Percentiles rank a stretch among this genome's conserved stretches.
Conservation (phyloP, 495 filamentous ascomycete species). For the Penicillium pulvis region DNA sequence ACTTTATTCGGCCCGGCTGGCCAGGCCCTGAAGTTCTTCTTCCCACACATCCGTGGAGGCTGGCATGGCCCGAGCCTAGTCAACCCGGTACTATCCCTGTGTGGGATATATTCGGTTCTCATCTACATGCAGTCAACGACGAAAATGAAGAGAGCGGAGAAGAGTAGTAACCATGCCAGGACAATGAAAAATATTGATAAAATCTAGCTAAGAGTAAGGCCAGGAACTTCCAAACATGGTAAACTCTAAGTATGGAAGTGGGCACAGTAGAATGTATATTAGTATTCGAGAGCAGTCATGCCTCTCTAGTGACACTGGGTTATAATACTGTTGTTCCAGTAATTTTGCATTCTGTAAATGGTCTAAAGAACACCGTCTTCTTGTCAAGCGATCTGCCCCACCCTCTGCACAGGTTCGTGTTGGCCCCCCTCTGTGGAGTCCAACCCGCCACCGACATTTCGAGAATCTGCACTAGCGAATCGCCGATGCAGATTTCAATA, state of each 20-base stretch:
- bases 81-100: background rate
- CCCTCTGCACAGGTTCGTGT: conserved; percentile 8
- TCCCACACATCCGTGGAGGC: background rate
- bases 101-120: background rate
- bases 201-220: too few species aligned
- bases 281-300: too few species aligned
- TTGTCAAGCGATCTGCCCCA: conserved; percentile 6
- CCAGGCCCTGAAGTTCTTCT: background rate
- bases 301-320: too few species aligned
- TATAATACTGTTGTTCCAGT: too few species aligned
- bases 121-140: background rate
- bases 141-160: too few species aligned
- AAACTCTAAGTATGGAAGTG: too few species aligned
- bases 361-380: too few species aligned
- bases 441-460: conserved; percentile 15
- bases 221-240: too few species aligned
- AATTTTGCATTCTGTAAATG: too few species aligned
- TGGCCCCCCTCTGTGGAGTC: conserved; percentile 18
- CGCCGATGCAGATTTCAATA: background rate
- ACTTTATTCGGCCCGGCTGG: conserved; percentile 6
- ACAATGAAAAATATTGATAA: too few species aligned
- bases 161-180: too few species aligned
- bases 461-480: background rate
- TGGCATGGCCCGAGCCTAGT: background rate
- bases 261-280: too few species aligned